Percentiles rank a stretch among this genome's conserved stretches.
These are phyloP conservation scores for Populus nigra DNA, from an alignment of 345 rosid species.

Conservation along the genomic window DNA sequence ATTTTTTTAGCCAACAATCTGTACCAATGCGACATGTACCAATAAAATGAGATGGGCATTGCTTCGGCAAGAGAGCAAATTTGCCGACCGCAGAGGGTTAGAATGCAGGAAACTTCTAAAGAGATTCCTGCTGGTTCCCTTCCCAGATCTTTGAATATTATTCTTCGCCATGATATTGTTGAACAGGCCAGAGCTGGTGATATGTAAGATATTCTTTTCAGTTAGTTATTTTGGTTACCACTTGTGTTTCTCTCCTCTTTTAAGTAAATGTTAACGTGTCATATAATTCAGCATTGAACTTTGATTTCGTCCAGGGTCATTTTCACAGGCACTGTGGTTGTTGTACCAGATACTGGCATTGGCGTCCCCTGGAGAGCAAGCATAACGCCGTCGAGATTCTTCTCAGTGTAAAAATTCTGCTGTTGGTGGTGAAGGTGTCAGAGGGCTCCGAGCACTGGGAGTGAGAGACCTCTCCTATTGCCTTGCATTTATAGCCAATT, in stretches of 20 bases:
- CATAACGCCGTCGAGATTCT: conserved; percentile 77
- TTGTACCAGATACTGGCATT: conserved; percentile 87
- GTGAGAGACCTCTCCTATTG: conserved; percentile 94
- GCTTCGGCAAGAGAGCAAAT: conserved; percentile 93
- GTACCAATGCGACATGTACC: conserved; percentile 60
- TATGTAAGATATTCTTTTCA: conserved; percentile 50
- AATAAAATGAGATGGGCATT: conserved; percentile 76
- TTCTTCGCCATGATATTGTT: conserved; percentile 93
- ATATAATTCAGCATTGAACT: not conserved
- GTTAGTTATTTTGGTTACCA: not conserved
- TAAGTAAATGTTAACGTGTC: not conserved
- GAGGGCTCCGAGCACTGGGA: conserved; percentile 83
- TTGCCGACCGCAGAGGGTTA: conserved; percentile 96
- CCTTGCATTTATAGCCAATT: conserved; percentile 89
- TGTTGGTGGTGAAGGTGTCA: conserved; percentile 74
- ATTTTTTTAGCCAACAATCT: conserved; percentile 71
- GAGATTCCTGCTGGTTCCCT: conserved; percentile 98
- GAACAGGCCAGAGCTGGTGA: conserved; percentile 99
- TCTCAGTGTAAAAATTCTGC: conserved; percentile 56
- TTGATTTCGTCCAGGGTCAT: conserved; percentile 58
- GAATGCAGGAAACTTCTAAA: conserved; percentile 97
- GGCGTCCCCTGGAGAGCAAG: conserved; percentile 95
- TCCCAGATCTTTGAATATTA: conserved; percentile 88
- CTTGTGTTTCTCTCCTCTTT: not conserved
- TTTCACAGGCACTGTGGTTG: conserved; percentile 89